Evolutionary conservation across 768 basidiomycete species (phyloP), one percentile per base, ranked within the genome.

Genomic region (Suillus clintonianus): DNA sequence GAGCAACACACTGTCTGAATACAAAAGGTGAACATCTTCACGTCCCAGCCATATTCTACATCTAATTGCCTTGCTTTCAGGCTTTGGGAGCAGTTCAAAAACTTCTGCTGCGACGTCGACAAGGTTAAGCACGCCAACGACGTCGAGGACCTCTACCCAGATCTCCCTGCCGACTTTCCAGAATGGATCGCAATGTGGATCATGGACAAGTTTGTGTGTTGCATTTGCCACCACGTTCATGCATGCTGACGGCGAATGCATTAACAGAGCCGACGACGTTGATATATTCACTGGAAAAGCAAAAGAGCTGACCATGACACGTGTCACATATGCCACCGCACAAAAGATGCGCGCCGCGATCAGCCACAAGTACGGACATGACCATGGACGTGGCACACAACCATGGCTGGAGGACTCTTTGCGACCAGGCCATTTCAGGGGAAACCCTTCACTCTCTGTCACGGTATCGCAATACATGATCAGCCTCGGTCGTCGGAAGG

Each of bases 331-430:
- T 48, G 59, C 39, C 2, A 36, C 50, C 9, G 68, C 68, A 2
- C 64, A 71, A 64, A 71, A 72, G 50, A 69, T 72, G 69, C 62
- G 70, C 0, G 70, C 71, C 0, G 65, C 71, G 0, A 59, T 72
- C 24, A 72, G 65, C 9, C 70, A 70, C 48, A 59, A 66, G 19
- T 71, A 59, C 2, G 47, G 47, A 14, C 14, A 14, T 27, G 67
- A 69, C 5, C 60, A 59, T 13, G 62, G 50, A 5, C 62, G 62
- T 0, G 71, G 69, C 3, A 59, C 63, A 8, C 53, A 54, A 9
- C 47, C 59, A 2, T 73, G 69, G 71, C 47, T 39, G 2, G 65
- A 68, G 50, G 59, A 67, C 48, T n/a, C n/a, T n/a, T n/a, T n/a
- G n/a, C n/a, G n/a, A n/a, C n/a, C n/a, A n/a, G n/a, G n/a, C n/a